Evolutionary conservation across 257 asterid species (phyloP).

Genomic region (Primulina huaijiensis): DNA sequence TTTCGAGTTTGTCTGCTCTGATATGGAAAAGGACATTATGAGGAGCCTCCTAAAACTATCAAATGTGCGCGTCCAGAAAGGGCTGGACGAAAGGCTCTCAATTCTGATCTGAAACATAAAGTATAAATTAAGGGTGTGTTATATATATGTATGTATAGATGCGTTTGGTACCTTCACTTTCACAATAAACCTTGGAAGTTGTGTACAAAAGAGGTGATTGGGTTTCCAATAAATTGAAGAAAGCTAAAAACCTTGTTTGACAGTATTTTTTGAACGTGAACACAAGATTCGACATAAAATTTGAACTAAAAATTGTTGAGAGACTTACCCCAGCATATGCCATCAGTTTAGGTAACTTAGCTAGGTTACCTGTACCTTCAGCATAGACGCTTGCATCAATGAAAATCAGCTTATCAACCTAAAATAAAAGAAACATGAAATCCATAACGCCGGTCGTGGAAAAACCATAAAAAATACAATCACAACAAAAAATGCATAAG

Average conservation of each 20-base stretch:
- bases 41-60: background rate
- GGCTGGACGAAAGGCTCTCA: background rate
- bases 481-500: constrained; percentile 8
- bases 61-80: background rate
- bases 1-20: background rate
- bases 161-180: background rate
- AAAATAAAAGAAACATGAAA: constrained; percentile 25
- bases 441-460: background rate
- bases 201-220: background rate
- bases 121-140: background rate
- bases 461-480: background rate
- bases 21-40: background rate
- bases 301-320: constrained; percentile 2
- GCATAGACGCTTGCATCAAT: constrained; percentile 94
- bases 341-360: constrained; percentile 62
- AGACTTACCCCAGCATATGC: constrained; percentile 86
- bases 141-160: background rate
- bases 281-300: constrained; percentile 18
- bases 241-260: background rate
- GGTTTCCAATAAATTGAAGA: background rate
- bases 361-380: constrained; percentile 89
- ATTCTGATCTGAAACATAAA: background rate
- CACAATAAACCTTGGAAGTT: background rate
- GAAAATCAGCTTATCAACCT: constrained; percentile 85
- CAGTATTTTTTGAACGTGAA: background rate